A percentile compares a stretch with the other conserved stretches of the same genome.
These are phyloP conservation scores for Tuctoria greenei DNA, from an alignment of 176 grass and related monocot species.

Conservation along the genomic window DNA sequence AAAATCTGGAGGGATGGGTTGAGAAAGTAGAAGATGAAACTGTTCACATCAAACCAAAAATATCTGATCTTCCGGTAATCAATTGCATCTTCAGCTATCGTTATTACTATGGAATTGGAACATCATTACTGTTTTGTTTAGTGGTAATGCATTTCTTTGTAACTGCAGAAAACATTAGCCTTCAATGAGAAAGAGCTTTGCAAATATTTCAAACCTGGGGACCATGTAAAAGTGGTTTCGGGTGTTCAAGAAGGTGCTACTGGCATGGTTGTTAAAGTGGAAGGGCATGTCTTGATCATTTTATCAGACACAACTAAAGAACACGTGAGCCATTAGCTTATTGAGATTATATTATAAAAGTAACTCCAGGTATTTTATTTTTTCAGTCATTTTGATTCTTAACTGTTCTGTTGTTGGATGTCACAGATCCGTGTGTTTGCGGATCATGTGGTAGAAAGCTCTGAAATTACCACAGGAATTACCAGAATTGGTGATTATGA, in stretches of 20 bases:
- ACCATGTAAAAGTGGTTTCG: slow-evolving; percentile 96
- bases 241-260: slow-evolving; percentile 88
- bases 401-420: slow-evolving; percentile 19
- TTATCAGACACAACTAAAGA: slow-evolving; percentile 91
- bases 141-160: slow-evolving; percentile 28
- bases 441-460: slow-evolving; percentile 92
- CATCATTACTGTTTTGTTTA: slow-evolving; percentile 1
- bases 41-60: slow-evolving; percentile 80
- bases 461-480: slow-evolving; percentile 86
- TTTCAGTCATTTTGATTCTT: slow-evolving; percentile 31
- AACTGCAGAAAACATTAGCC: slow-evolving; percentile 74
- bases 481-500: slow-evolving; percentile 90
- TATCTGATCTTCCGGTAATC: slow-evolving; percentile 67
- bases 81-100: slow-evolving; percentile 5
- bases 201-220: slow-evolving; percentile 91
- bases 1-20: slow-evolving; percentile 93
- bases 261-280: slow-evolving; percentile 96
- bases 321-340: slow-evolving; percentile 53
- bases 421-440: slow-evolving; percentile 85
- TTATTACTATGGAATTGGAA: slow-evolving; percentile 6
- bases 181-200: slow-evolving; percentile 90
- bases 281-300: slow-evolving; percentile 84
- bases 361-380: not conserved
- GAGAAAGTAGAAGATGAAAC: slow-evolving; percentile 97
- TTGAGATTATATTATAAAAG: not conserved